These are phyloP conservation scores for Silene coronaria DNA, from an alignment of 179 eudicot species.

Conservation along the genomic window DNA sequence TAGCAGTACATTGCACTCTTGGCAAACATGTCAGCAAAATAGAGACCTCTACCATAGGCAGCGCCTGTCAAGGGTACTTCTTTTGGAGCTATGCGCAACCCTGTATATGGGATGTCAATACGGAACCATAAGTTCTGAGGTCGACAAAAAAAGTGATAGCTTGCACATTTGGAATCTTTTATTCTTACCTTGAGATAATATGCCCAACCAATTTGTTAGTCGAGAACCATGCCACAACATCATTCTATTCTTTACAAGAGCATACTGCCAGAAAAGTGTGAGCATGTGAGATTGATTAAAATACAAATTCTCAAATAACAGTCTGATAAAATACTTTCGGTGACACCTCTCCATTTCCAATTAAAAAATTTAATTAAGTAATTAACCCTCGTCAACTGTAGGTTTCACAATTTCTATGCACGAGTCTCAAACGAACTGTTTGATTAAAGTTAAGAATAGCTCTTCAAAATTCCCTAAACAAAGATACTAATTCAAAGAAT, in stretches of 20 bases:
- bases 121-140: not conserved
- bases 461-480: not conserved
- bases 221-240: conserved; percentile 96
- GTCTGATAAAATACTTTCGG: too few species aligned
- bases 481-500: conserved; percentile 1
- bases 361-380: too few species aligned
- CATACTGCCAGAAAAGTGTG: conserved; percentile 45
- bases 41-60: conserved; percentile 89
- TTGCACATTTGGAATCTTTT: not conserved
- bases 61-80: conserved; percentile 87
- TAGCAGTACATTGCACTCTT: conserved; percentile 74
- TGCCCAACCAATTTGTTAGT: conserved; percentile 84
- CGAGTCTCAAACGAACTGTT: not conserved
- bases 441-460: not conserved
- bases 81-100: conserved; percentile 88
- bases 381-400: too few species aligned
- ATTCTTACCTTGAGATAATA: conserved; percentile 71
- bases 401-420: not conserved
- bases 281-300: not conserved
- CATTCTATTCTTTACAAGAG: conserved; percentile 63
- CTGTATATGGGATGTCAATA: conserved; percentile 30
- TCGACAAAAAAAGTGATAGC: not conserved
- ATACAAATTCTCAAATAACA: not conserved
- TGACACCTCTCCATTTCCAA: too few species aligned
- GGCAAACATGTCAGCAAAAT: conserved; percentile 94